These are phyloP conservation scores for Pyrenophora graminea DNA, from an alignment of 2,329 filamentous ascomycete species.

Conservation along the genomic window DNA sequence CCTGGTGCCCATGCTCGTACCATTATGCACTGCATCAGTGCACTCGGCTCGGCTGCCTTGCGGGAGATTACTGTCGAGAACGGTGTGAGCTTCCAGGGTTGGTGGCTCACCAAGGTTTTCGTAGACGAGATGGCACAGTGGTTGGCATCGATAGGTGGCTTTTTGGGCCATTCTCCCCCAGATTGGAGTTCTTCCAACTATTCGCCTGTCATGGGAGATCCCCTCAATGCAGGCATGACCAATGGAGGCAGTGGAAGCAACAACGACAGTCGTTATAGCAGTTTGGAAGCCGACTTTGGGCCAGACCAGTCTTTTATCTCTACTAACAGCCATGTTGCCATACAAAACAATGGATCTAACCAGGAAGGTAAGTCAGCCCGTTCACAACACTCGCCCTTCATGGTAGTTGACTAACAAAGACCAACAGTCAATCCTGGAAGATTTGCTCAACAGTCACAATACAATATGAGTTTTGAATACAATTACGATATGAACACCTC, in stretches of 20 bases:
- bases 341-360: slow-evolving; percentile 28
- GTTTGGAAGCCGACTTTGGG: slow-evolving; percentile 44
- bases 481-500: slow-evolving; percentile 38
- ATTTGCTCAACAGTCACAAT: slow-evolving; percentile 37
- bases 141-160: slow-evolving; percentile 86
- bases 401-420: slow-evolving; percentile 44
- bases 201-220: slow-evolving; percentile 37
- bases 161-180: slow-evolving; percentile 63
- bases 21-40: slow-evolving; percentile 76
- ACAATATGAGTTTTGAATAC: slow-evolving; percentile 42
- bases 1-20: slow-evolving; percentile 73
- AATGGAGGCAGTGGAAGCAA: slow-evolving; percentile 46
- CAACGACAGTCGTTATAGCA: slow-evolving; percentile 46
- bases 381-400: slow-evolving; percentile 2
- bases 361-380: slow-evolving; percentile 38
- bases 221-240: slow-evolving; percentile 35
- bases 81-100: slow-evolving; percentile 81
- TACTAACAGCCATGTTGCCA: slow-evolving; percentile 27
- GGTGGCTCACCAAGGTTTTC: slow-evolving; percentile 96
- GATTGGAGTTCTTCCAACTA: slow-evolving; percentile 30
- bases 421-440: slow-evolving; percentile 41
- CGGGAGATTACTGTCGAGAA: slow-evolving; percentile 79
- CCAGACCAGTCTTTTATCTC: slow-evolving; percentile 42
- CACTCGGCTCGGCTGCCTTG: slow-evolving; percentile 75
- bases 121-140: slow-evolving; percentile 93